Evolutionary conservation across 2,329 filamentous ascomycete genomes (phyloP), one percentile per base, ranked within the genome.

Genomic region (Hortaea werneckii): DNA sequence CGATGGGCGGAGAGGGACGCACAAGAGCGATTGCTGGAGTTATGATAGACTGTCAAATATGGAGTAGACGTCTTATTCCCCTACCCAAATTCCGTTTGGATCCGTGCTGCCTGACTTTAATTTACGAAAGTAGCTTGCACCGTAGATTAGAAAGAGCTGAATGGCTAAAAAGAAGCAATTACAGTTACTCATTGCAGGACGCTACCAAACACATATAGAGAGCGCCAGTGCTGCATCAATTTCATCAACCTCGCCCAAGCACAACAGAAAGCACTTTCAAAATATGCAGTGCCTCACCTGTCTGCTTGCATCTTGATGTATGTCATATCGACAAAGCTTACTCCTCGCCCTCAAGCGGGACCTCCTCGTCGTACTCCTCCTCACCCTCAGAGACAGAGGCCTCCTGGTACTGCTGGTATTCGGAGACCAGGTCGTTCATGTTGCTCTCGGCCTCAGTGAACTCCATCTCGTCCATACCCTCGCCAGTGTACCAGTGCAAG

Each of bases 401-500:
- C 72, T 98, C 92, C 82, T 98, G 92, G 83, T 98, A 98, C 75
- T 98, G 92, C 82, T 96, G 92, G 79, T 98, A 98, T 74, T 98
- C 92, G 52, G 88, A 94, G 64, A 98, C 90, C 67, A 98, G 78
- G 73, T 98, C 92, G 79, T 98, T 96, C 92, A 98, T 96, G 80
- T 98, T 98, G 75, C 87, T 94, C 83, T 98, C 92, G 62, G 92
- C 92, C 81, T 98, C 92, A 68, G 92, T 98, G 79, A 98, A 98
- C 78, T 98, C 92, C 92, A 98, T 96, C 84, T 98, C 92, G 75
- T 98, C 92, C 92, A 98, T 98, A 77, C 92, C 92, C 81, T 98
- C 92, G 67, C 89, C 89, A 82, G 92, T 98, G 78, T 98, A 98
- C 92, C 92, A 98, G 79, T 96, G 92, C 82, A 98, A 87, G 88